phyloP scores from a whole-genome alignment of 257 asterid genomes.

The Hygrophila difformis region DNA sequence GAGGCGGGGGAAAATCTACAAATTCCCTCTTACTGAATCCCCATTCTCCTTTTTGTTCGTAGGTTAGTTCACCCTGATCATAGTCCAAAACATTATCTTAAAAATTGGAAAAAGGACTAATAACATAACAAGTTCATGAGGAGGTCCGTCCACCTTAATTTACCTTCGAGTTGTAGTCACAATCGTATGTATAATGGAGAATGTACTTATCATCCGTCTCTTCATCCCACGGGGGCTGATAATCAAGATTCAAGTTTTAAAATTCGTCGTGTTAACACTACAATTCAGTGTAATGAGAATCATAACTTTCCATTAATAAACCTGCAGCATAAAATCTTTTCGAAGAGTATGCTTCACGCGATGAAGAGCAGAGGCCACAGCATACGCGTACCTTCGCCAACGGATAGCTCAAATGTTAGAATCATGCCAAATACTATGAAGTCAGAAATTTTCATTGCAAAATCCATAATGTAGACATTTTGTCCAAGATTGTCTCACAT shows the following conservation, averaged over 20 bases:
- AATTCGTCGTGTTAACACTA: conserved; percentile 3
- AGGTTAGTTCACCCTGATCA: conserved; percentile 40
- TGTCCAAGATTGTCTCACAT: conserved; percentile 27
- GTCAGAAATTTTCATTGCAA: conserved; percentile 10
- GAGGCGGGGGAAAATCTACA: conserved; percentile 31
- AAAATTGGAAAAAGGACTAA: too few species aligned
- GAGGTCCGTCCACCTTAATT: too few species aligned
- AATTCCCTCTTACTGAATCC: conserved; percentile 46
- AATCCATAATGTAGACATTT: not conserved
- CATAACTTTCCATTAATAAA: too few species aligned
- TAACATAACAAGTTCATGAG: too few species aligned
- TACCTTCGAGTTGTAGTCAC: conserved; percentile 24
- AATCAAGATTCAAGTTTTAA: not conserved
- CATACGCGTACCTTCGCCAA: conserved; percentile 56
- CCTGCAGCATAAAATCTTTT: conserved; percentile 66
- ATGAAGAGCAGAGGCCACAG: conserved; percentile 66
- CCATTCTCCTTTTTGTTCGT: conserved; percentile 46
- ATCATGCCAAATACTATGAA: not conserved
- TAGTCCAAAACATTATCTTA: not conserved
- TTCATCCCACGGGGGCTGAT: conserved; percentile 69
- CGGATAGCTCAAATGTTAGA: conserved; percentile 7
- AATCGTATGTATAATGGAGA: conserved; percentile 55
- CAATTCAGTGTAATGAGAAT: not conserved
- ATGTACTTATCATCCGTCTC: conserved; percentile 36
- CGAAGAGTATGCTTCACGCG: conserved; percentile 54